Conservation (phyloP, 192 early-diverging fungal species). For the Dimargaris xerosporica region DNA sequence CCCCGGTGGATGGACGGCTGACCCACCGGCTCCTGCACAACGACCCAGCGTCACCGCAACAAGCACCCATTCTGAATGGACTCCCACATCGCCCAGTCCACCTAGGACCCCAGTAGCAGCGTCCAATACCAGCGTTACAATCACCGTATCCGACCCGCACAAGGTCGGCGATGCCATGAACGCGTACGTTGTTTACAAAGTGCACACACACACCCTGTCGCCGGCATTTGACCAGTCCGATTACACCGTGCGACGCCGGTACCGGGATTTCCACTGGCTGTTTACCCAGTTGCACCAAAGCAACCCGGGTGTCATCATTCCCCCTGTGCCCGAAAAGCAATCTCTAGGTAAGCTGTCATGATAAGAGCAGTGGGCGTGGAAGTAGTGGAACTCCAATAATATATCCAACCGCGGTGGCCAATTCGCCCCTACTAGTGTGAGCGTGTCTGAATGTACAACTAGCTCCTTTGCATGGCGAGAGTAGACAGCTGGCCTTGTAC, state of each 20-base stretch:
- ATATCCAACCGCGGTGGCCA: no score
- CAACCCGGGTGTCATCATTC: constrained; percentile 81
- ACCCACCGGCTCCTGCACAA: background rate
- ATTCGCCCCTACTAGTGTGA: no score
- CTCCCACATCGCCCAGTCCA: background rate
- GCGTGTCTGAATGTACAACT: no score
- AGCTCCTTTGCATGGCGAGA: no score
- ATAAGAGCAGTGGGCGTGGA: no score
- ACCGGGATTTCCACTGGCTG: constrained; percentile 90
- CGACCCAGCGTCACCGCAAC: background rate
- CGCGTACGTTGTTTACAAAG: constrained; percentile 75
- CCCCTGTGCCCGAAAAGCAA: constrained; percentile 89
- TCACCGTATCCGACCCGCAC: constrained; percentile 69
- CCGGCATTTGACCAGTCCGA: constrained; percentile 60
- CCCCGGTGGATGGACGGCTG: background rate
- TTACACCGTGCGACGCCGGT: constrained; percentile 72
- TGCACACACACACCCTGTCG: constrained; percentile 67
- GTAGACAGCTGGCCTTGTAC: no score
- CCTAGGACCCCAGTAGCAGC: constrained; percentile 25
- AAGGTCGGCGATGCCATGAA: constrained; percentile 81
- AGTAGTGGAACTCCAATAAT: no score
- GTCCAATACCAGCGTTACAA: constrained; percentile 35
- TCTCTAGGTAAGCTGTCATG: constrained; percentile 29
- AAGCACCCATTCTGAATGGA: background rate
- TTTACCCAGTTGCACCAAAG: constrained; percentile 59